These are phyloP conservation scores for Deuterostichococcus epilithicus DNA, from an alignment of 139 green algal genomes.

Conservation along the genomic window DNA sequence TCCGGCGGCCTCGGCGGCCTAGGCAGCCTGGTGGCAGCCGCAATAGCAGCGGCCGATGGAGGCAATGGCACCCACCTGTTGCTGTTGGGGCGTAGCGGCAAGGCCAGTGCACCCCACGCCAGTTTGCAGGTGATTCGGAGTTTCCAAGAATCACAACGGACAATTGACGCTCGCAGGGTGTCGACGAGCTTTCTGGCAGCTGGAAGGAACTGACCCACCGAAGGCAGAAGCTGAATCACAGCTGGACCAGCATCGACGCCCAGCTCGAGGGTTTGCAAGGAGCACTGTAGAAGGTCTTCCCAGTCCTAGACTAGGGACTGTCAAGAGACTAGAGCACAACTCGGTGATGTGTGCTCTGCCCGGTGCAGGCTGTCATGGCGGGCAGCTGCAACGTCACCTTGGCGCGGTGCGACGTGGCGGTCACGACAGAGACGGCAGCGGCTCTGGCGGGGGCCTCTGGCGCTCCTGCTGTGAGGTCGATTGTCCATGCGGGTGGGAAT, in stretches of 20 bases:
- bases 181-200: too few relatives aligned
- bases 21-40: neutral
- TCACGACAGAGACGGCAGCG: neutral
- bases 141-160: too few relatives aligned
- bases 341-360: neutral
- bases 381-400: neutral
- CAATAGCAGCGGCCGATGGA: neutral
- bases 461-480: neutral
- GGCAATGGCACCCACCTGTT: neutral
- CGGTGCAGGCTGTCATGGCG: neutral
- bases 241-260: too few relatives aligned
- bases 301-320: too few relatives aligned
- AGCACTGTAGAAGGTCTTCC: too few relatives aligned
- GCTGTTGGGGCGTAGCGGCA: neutral
- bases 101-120: too few relatives aligned
- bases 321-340: too few relatives aligned
- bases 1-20: neutral
- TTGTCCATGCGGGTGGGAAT: neutral
- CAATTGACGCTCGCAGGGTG: too few relatives aligned
- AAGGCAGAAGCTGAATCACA: too few relatives aligned
- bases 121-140: too few relatives aligned
- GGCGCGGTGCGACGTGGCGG: neutral
- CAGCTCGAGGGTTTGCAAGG: too few relatives aligned
- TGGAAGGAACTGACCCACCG: too few relatives aligned
- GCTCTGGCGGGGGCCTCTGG: neutral